A percentile compares a stretch with the other conserved stretches of the same genome.
These are phyloP conservation scores for Venturia oleaginea DNA, from an alignment of 2,329 filamentous ascomycete species.

Conservation along the genomic window DNA sequence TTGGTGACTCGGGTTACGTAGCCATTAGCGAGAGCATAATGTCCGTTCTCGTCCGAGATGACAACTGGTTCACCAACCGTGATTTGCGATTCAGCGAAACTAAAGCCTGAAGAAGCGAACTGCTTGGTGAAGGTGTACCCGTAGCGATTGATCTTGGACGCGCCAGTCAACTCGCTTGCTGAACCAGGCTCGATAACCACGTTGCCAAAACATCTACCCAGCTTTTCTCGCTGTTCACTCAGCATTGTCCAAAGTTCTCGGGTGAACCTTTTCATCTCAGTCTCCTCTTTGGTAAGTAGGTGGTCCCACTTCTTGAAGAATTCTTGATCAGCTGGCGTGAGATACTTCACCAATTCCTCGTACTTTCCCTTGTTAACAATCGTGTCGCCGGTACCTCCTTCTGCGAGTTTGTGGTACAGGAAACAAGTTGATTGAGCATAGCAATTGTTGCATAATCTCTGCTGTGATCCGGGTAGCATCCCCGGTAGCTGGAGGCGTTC, in stretches of 20 bases:
- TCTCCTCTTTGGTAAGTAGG: slow-evolving; percentile 88
- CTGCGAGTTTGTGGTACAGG: slow-evolving; percentile 83
- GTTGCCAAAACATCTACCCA: slow-evolving; percentile 82
- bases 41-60: slow-evolving; percentile 89
- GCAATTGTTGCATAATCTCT: slow-evolving; percentile 64
- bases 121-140: slow-evolving; percentile 77
- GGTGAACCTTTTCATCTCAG: slow-evolving; percentile 75
- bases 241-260: slow-evolving; percentile 95
- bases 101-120: slow-evolving; percentile 53
- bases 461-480: slow-evolving; percentile 71
- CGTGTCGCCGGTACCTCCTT: slow-evolving; percentile 70
- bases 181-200: slow-evolving; percentile 76
- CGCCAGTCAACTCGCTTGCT: slow-evolving; percentile 57
- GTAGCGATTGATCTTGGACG: slow-evolving; percentile 82
- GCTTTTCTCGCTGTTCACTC: slow-evolving; percentile 75
- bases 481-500: slow-evolving; percentile 74
- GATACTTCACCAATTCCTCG: slow-evolving; percentile 66
- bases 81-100: slow-evolving; percentile 86
- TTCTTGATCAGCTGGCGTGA: slow-evolving; percentile 63
- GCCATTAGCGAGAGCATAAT: slow-evolving; percentile 89
- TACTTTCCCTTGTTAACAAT: slow-evolving; percentile 79
- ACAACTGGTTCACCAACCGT: slow-evolving; percentile 83
- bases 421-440: slow-evolving; percentile 90
- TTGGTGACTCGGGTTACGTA: slow-evolving; percentile 73
- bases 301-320: slow-evolving; percentile 96